Evolutionary conservation across 176 grass and related monocot species (phyloP).

Genomic region (Miscanthus lutarioriparius): DNA sequence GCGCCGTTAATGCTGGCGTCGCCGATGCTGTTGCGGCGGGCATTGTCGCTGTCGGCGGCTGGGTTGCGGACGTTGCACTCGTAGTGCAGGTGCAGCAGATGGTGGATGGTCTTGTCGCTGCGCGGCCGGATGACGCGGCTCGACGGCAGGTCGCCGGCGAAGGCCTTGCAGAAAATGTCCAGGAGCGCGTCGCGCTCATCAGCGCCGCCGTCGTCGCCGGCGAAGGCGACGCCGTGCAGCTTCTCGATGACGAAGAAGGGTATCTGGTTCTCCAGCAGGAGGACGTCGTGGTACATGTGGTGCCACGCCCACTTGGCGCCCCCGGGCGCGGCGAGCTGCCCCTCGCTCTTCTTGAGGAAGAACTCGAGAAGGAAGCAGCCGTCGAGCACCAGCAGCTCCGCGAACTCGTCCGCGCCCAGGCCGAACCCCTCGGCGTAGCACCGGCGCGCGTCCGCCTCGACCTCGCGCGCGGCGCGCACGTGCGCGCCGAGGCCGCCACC

Average conservation of each 20-base stretch:
- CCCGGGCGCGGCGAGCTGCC: slow-evolving; percentile 40
- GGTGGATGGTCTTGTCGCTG: slow-evolving; percentile 40
- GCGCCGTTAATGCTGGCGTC: neutral
- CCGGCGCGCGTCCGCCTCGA: slow-evolving; percentile 39
- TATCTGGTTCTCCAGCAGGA: slow-evolving; percentile 53
- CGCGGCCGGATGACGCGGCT: slow-evolving; percentile 34
- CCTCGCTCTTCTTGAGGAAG: slow-evolving; percentile 47
- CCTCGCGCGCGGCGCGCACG: slow-evolving; percentile 41
- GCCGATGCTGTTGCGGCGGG: slow-evolving; percentile 4
- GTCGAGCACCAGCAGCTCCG: slow-evolving; percentile 56
- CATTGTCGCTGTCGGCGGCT: neutral
- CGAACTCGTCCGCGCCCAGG: slow-evolving; percentile 33
- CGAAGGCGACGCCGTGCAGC: slow-evolving; percentile 42
- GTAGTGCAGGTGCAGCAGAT: slow-evolving; percentile 57
- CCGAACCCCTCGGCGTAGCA: slow-evolving; percentile 50
- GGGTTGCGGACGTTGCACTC: slow-evolving; percentile 56
- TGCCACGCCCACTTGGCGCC: slow-evolving; percentile 59
- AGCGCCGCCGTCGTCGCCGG: neutral
- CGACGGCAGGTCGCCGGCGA: slow-evolving; percentile 47
- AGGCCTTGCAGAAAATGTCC: slow-evolving; percentile 47
- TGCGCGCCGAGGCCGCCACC: slow-evolving; percentile 8
- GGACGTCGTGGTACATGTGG: slow-evolving; percentile 54
- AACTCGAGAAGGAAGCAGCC: slow-evolving; percentile 60
- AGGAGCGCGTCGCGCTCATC: slow-evolving; percentile 34
- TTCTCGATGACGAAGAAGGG: slow-evolving; percentile 56